Evolutionary conservation across 495 filamentous ascomycete species (phyloP), one percentile per base, ranked within the genome.

Genomic region (Durotheca rogersii): DNA sequence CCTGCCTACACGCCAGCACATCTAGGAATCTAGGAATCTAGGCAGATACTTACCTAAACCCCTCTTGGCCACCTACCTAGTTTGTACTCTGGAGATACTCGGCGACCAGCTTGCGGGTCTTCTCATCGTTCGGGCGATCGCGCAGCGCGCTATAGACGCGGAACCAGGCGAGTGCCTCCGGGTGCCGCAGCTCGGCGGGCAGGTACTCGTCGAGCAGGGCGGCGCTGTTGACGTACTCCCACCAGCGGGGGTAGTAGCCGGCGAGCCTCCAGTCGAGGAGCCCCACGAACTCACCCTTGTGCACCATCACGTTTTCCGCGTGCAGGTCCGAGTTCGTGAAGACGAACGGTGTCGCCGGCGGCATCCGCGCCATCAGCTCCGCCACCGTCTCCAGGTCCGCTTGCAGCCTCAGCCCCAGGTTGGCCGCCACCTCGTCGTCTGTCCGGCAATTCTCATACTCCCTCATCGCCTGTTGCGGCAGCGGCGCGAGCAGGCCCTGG

Each of bases 161-260:
- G 30, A 56, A 50, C 46, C 46, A 50, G 10, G 29, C 40, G 15
- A 56, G n/a, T 15, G 46, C 53, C 2, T 11, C n/a, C 3, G 15
- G 5, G 12, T 51, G 5, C 14, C 31, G 30, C 12, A 49, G 4
- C 7, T 29, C 6, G 1, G 20, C 7, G 3, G 46, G 53, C 11
- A 41, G 36, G 15, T 50, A 7, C 20, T 46, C 29, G 30, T 41
- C 31, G 12, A 56, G 9, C 18, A 35, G 12, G 9, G 27, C 15
- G 7, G 33, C 41, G 30, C 46, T 36, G n/a, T 50, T 50, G 20
- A 56, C 34, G 14, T 35, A 56, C 21, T 56, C 53, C 46, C 53
- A 56, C 53, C 53, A 56, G 10, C 7, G 9, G 1, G 53, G 53
- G 29, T 50, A 50, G 30, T 34, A 50, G 1, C 53, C 53, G 4